Evolutionary conservation across 2,329 filamentous ascomycete genomes (phyloP).

Genomic region (Colletotrichum sansevieriae): DNA sequence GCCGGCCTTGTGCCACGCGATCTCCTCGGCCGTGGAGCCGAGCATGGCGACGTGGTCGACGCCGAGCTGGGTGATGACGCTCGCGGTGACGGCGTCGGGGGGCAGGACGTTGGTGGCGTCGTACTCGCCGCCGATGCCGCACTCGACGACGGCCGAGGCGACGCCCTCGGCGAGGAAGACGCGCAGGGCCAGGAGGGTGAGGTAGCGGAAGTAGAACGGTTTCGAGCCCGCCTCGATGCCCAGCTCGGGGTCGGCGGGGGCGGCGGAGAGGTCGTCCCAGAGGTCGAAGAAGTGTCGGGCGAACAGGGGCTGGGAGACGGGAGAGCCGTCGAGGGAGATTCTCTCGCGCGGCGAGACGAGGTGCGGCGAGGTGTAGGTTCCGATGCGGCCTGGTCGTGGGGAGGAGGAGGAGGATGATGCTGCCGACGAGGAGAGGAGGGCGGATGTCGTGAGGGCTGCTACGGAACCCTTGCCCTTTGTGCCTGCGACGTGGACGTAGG

Average conservation of each 20-base stretch:
- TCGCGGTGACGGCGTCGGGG: slow-evolving; percentile 63
- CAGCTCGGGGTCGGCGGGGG: slow-evolving; percentile 47
- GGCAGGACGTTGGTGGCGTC: slow-evolving; percentile 76
- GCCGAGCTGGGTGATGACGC: slow-evolving; percentile 74
- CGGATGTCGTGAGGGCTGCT: slow-evolving; percentile 76
- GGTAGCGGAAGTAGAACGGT: slow-evolving; percentile 71
- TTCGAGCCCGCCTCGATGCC: slow-evolving; percentile 53
- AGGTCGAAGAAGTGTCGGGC: slow-evolving; percentile 77
- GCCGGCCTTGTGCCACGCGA: slow-evolving; percentile 81
- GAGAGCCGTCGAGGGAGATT: slow-evolving; percentile 71
- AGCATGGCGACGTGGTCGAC: slow-evolving; percentile 77
- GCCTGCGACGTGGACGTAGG: slow-evolving; percentile 73
- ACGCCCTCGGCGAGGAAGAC: slow-evolving; percentile 74
- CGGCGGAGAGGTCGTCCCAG: slow-evolving; percentile 67
- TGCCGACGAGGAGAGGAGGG: slow-evolving; percentile 68
- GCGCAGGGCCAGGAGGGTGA: slow-evolving; percentile 77
- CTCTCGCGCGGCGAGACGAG: slow-evolving; percentile 76
- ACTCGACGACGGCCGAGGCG: slow-evolving; percentile 74
- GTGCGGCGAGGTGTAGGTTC: slow-evolving; percentile 84
- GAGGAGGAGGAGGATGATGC: neutral
- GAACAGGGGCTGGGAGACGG: slow-evolving; percentile 71
- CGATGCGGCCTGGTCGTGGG: slow-evolving; percentile 57
- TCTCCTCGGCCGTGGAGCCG: slow-evolving; percentile 72
- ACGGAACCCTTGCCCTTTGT: slow-evolving; percentile 82
- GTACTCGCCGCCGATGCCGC: slow-evolving; percentile 75